phyloP scores from a whole-genome alignment of 2,329 filamentous ascomycete species.

The Fusarium piperis region DNA sequence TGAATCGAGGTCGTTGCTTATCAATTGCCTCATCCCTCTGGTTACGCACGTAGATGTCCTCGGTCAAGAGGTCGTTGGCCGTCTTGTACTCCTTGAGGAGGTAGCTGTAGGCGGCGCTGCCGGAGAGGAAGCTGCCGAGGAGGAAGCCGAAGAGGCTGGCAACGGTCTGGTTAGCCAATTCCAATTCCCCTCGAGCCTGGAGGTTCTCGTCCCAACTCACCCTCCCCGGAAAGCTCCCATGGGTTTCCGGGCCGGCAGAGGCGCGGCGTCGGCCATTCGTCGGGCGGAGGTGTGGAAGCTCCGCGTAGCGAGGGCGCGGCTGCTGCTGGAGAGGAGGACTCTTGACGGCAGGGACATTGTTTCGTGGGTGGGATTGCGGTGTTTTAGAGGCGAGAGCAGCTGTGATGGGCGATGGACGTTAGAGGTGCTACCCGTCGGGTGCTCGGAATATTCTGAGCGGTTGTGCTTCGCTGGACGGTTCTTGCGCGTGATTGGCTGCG shows the following conservation, averaged over 20 bases:
- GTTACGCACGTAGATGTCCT: constrained; percentile 91
- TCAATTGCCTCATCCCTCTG: constrained; percentile 10
- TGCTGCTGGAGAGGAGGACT: constrained; percentile 55
- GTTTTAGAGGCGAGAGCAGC: constrained; percentile 28
- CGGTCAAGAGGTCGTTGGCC: constrained; percentile 90
- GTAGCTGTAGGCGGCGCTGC: constrained; percentile 88
- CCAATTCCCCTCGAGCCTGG: not conserved
- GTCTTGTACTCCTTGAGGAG: constrained; percentile 92
- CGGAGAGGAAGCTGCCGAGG: constrained; percentile 81
- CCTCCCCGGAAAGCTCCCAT: constrained; percentile 70
- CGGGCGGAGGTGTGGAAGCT: constrained; percentile 63
- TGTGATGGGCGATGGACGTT: constrained; percentile 32
- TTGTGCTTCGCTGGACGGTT: constrained; percentile 25
- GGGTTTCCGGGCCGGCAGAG: constrained; percentile 66
- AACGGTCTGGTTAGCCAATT: constrained; percentile 9
- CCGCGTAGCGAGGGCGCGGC: constrained; percentile 50
- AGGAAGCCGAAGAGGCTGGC: constrained; percentile 90
- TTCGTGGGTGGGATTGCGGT: constrained; percentile 20
- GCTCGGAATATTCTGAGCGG: constrained; percentile 43
- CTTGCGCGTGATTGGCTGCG: constrained; percentile 41
- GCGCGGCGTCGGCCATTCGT: constrained; percentile 55
- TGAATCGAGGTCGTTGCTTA: not conserved
- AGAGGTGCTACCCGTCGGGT: constrained; percentile 33
- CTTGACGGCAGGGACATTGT: constrained; percentile 57
- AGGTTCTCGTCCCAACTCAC: constrained; percentile 51